A percentile compares a stretch with the other conserved stretches of the same genome.
Conservation (phyloP, 164 flowering plant species). For the Protea cynaroides region DNA sequence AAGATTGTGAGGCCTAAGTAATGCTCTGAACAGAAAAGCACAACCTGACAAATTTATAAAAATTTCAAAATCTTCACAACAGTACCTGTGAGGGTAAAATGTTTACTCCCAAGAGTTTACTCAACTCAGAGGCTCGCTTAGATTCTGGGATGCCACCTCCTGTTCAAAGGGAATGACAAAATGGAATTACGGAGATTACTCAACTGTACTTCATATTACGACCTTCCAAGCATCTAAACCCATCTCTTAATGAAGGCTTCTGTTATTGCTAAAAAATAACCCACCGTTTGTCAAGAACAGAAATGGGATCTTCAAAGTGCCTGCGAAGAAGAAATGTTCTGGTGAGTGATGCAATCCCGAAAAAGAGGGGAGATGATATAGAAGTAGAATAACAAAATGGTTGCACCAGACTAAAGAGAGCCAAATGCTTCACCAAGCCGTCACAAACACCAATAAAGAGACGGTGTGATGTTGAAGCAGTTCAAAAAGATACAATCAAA, state of each 20-base stretch:
- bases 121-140: constrained; percentile 60
- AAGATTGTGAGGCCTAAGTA: neutral
- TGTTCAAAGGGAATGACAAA: constrained; percentile 13
- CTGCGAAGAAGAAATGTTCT: constrained; percentile 27
- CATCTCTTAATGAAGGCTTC: too few species aligned
- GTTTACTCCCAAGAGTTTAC: constrained; percentile 50
- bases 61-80: neutral
- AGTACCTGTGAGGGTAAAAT: constrained; percentile 61
- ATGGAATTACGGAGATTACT: neutral
- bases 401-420: too few species aligned
- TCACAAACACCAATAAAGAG: too few species aligned
- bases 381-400: too few species aligned
- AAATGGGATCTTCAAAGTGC: constrained; percentile 59
- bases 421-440: too few species aligned
- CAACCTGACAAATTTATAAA: neutral
- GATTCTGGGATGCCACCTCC: constrained; percentile 88
- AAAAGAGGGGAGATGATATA: neutral
- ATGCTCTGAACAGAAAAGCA: neutral
- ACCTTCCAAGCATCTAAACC: neutral
- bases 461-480: too few species aligned
- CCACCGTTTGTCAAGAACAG: constrained; percentile 81
- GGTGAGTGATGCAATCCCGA: neutral
- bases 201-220: neutral
- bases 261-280: constrained; percentile 4
- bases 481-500: too few species aligned